Base-by-base conservation (phyloP, 2,329 filamentous ascomycete species). In the Paecilomyces variotii region DNA sequence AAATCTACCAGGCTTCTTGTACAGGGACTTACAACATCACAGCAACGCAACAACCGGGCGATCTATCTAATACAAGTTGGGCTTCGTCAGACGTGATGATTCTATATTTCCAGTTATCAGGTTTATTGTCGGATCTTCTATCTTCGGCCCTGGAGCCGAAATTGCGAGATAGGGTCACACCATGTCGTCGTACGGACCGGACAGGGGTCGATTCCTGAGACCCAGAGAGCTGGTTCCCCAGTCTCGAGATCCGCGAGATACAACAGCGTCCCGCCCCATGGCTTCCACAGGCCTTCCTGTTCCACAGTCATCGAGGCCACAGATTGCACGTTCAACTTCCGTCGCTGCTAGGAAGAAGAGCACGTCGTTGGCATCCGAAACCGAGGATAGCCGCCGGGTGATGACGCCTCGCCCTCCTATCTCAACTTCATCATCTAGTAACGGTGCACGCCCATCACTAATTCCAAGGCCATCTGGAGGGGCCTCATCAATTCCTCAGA, bases 111-210 rank as follows among this genome's bases (percentile, higher is more conserved):
- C 25, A 12, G 10, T 52, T 52, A 28, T 52, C 61, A 62, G 63
- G 60, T 63, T 61, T 60, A 60, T 60, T 54, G 63, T 59, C 65
- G 58, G 60, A 68, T 66, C 60, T 60, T 59, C 65, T 63, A 64
- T 68, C 63, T 64, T 62, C 54, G 64, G 64, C 59, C 65, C 66
- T 67, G 64, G 59, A 67, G 60, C 64, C 63, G 61, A 65, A 62
- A 62, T 61, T 61, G 66, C 58, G 59, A 62, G 54, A 57, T 59
- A 57, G 60, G 60, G 63, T 71, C 66, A 57, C 65, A 71, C 63
- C 61, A 76, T 76, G 74, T 67, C 70, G 62, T 72, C 68, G 63
- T 66, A 73, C 66, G 72, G 62, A 63, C 61, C 63, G 63, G 68
- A 68, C 62, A 67, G 65, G 53, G 63, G 65, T 62, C 68, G 68